Evolutionary conservation across 1,284 basidiomycete species (phyloP).

Genomic region (Ceratobasidium sp.): DNA sequence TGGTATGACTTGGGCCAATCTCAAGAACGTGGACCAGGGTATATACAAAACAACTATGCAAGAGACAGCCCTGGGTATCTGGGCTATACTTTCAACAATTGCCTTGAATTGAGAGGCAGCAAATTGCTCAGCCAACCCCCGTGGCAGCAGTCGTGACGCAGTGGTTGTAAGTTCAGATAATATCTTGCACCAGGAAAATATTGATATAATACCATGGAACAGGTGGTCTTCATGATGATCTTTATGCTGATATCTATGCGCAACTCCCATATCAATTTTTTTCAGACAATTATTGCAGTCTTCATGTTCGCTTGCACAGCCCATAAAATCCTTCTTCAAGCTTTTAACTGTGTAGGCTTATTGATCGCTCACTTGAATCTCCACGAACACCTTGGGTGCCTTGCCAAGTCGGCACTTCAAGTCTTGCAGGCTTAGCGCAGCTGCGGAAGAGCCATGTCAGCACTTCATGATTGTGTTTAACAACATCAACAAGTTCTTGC

Average conservation of each 20-base stretch:
- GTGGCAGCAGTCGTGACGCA: too few species aligned
- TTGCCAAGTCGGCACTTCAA: neutral
- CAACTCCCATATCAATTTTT: slow-evolving; percentile 1
- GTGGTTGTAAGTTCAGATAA: too few species aligned
- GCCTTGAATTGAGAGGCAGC: neutral
- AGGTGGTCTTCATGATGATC: neutral
- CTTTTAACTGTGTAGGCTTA: neutral
- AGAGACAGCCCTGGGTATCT: neutral
- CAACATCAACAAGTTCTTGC: slow-evolving; percentile 16
- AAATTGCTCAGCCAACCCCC: neutral
- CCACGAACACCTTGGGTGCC: neutral
- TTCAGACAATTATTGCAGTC: neutral
- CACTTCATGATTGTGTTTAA: slow-evolving; percentile 5
- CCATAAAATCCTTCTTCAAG: neutral
- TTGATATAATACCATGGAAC: neutral
- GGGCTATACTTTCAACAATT: neutral
- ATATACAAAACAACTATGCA: neutral
- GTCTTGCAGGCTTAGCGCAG: neutral
- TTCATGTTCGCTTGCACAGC: slow-evolving; percentile 20
- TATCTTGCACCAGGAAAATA: neutral
- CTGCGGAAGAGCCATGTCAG: neutral
- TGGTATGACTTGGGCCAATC: neutral
- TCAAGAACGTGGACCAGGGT: too few species aligned
- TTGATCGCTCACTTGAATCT: neutral
- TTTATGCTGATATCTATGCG: slow-evolving; percentile 3